phyloP scores from a whole-genome alignment of 2,329 filamentous ascomycete genomes.

The Cladosporium sp. region DNA sequence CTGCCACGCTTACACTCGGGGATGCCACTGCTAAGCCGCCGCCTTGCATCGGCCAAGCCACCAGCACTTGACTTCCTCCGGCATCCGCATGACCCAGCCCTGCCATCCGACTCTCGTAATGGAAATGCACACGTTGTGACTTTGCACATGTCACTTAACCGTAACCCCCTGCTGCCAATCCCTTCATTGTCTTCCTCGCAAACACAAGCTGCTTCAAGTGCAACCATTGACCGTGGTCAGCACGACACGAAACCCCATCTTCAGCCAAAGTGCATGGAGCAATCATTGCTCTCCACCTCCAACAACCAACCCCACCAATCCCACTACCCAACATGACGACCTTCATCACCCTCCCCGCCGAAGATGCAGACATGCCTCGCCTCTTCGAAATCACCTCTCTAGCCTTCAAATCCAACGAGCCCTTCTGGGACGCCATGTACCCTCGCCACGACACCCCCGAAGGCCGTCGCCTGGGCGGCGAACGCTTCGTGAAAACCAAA shows the following conservation, averaged over 20 bases:
- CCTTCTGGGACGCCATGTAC: slow-evolving; percentile 25
- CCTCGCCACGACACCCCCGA: slow-evolving; percentile 24
- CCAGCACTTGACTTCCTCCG: background rate
- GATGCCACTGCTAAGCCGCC: background rate
- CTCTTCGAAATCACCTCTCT: slow-evolving; percentile 28
- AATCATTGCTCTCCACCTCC: background rate
- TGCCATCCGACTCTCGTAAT: background rate
- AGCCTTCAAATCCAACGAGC: slow-evolving; percentile 27
- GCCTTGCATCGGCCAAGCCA: background rate
- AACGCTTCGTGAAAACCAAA: slow-evolving; percentile 21
- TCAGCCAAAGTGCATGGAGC: background rate
- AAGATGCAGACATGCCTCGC: slow-evolving; percentile 27
- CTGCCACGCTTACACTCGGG: background rate
- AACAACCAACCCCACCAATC: background rate
- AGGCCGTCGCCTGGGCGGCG: slow-evolving; percentile 22
- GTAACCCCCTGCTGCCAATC: background rate
- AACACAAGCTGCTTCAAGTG: background rate
- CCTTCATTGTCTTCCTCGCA: background rate
- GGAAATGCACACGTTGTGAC: slow-evolving; percentile 3
- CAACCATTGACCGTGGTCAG: background rate
- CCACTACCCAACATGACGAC: slow-evolving; percentile 17
- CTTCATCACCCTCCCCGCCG: slow-evolving; percentile 20
- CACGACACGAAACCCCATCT: background rate
- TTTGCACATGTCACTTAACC: background rate
- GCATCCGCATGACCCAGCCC: slow-evolving; percentile 8